phyloP scores from a whole-genome alignment of 2,329 filamentous ascomycete genomes.

The Chrysoporthe austroafricana region DNA sequence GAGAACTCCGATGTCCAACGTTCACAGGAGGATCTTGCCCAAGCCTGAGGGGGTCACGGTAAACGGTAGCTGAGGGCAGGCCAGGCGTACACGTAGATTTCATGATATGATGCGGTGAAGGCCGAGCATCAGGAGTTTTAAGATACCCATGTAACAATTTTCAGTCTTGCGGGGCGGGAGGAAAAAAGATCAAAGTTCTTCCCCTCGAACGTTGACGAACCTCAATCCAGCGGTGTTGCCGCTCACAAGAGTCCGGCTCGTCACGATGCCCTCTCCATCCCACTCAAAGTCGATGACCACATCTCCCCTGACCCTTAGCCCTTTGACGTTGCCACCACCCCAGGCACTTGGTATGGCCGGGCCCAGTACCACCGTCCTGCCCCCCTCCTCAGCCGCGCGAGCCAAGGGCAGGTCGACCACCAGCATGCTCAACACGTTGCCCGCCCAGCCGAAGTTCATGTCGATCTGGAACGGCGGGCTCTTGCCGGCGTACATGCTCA shows the following conservation, averaged over 20 bases:
- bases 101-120: neutral
- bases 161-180: neutral
- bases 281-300: slow-evolving; percentile 48
- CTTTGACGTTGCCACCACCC: slow-evolving; percentile 48
- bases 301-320: slow-evolving; percentile 49
- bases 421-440: slow-evolving; percentile 55
- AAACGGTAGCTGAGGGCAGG: neutral
- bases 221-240: slow-evolving; percentile 23
- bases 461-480: slow-evolving; percentile 61
- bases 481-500: slow-evolving; percentile 54
- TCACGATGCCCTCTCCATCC: slow-evolving; percentile 44
- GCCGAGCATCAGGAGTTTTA: neutral
- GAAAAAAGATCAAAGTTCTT: slow-evolving; percentile 12
- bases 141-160: neutral
- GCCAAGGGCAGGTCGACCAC: slow-evolving; percentile 50
- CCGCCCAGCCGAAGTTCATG: slow-evolving; percentile 58
- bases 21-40: neutral
- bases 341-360: slow-evolving; percentile 51
- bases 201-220: slow-evolving; percentile 30
- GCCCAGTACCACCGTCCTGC: slow-evolving; percentile 47
- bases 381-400: slow-evolving; percentile 28
- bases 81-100: neutral
- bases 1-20: neutral
- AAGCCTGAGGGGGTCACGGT: neutral
- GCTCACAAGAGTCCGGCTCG: slow-evolving; percentile 12